Evolutionary conservation across 306 rosid species (phyloP).

Genomic region (Acacia acuminata): DNA sequence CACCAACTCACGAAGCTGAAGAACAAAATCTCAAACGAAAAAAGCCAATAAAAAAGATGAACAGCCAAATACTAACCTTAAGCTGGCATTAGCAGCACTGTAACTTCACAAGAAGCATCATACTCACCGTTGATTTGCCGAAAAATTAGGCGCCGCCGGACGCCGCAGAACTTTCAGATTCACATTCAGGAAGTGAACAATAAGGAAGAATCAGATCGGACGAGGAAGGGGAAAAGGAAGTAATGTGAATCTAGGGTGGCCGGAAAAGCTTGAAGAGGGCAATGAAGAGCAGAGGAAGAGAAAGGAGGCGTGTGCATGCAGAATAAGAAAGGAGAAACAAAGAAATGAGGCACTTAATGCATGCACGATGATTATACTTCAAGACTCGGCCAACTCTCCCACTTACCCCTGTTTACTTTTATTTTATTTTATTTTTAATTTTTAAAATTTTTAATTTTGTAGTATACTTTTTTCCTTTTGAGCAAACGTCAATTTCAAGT

Average conservation of each 20-base stretch:
- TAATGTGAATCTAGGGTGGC: slow-evolving; percentile 36
- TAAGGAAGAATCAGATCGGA: slow-evolving; percentile 18
- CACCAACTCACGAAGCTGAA: slow-evolving; percentile 16
- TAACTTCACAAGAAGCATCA: slow-evolving; percentile 9
- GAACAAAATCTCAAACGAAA: slow-evolving; percentile 8
- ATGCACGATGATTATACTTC: slow-evolving; percentile 99
- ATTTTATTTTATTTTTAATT: not conserved
- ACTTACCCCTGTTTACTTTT: slow-evolving; percentile 23
- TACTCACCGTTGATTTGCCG: slow-evolving; percentile 6
- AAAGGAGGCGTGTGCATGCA: slow-evolving; percentile 91
- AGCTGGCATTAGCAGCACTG: slow-evolving; percentile 5
- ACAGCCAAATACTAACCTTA: slow-evolving; percentile 24
- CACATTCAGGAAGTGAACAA: slow-evolving; percentile 7
- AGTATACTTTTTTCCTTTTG: not conserved
- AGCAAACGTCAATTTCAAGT: slow-evolving; percentile 10
- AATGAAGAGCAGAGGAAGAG: slow-evolving; percentile 20
- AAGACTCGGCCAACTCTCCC: slow-evolving; percentile 89
- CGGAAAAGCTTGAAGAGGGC: slow-evolving; percentile 23
- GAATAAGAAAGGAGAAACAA: slow-evolving; percentile 47
- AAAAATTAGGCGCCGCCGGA: slow-evolving; percentile 1
- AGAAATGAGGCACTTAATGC: slow-evolving; percentile 68
- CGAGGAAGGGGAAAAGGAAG: slow-evolving; percentile 1
- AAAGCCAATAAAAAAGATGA: slow-evolving; percentile 16
- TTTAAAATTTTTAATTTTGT: not conserved
- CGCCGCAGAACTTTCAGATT: not conserved